Conservation (phyloP, 2,329 filamentous ascomycete genomes). For the Trichoderma sp. region DNA sequence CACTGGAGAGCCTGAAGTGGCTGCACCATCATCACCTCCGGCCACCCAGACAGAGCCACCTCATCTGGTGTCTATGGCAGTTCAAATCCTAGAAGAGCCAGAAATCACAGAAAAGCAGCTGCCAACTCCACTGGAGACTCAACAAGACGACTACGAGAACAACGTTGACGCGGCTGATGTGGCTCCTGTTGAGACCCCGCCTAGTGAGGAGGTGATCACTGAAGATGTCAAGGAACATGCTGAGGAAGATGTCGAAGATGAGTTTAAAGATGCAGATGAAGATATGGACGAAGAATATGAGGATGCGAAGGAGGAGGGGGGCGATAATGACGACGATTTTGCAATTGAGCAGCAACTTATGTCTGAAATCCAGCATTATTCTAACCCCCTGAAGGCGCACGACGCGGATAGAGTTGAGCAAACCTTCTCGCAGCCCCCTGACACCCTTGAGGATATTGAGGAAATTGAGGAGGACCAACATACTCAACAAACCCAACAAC, state of each 20-base stretch:
- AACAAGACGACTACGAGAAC: conserved; percentile 1
- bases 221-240: background rate
- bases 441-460: background rate
- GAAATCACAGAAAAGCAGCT: background rate
- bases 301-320: background rate
- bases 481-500: conserved; percentile 16
- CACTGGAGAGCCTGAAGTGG: background rate
- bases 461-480: background rate
- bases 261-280: conserved; percentile 15
- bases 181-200: background rate
- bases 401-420: background rate
- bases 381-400: background rate
- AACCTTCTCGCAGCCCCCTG: background rate
- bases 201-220: background rate
- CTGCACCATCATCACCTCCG: conserved; percentile 1
- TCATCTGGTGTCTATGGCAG: background rate
- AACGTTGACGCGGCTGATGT: background rate
- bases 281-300: background rate
- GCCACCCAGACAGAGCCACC: background rate
- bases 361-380: conserved; percentile 21
- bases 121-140: conserved; percentile 9
- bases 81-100: background rate
- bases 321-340: conserved; percentile 21
- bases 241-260: background rate
- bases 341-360: conserved; percentile 28